Base-by-base conservation (phyloP, 805 yeast genomes). In the Yamadazyma phyllophila region DNA sequence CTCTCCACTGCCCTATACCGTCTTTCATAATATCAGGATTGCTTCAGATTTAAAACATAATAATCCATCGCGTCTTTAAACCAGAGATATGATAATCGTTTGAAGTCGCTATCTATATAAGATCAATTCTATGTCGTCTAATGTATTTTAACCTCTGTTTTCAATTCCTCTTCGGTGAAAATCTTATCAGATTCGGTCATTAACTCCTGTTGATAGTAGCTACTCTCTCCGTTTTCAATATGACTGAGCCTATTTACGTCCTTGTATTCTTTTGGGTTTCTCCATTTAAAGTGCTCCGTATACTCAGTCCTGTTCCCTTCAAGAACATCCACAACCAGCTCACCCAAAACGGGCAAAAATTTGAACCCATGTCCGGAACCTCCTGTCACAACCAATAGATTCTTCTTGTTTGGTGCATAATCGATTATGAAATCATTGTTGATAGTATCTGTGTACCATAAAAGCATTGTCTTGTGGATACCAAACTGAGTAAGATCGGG, bases 341-440 rank as follows among this genome's bases (percentile, higher is more conserved):
- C n/a, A 10, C 73, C 72, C 13, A 67, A 48, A 17, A 57, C 57
- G 1, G 69, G 70, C 24, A 66, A 53, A 58, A 67, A 62, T 57
- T 63, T 66, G 46, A 66, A 68, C 2, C 62, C 66, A 50, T 68
- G 74, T 0, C 68, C 68, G 3, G 69, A 61, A 42, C 67, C 72
- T 17, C 74, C 74, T 32, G 66, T 60, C 17, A 62, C 63, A 3
- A 65, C 65, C 34, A 60, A 56, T 7, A 67, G 50, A 14, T 62
- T 58, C 13, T 47, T 51, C 33, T 57, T 56, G 26, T 57, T 44
- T 0, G 73, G 74, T 39, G 58, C 57, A 40, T 54, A 60, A n/a
- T 65, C 66, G 29, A 68, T 61, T 13, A 68, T 42, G 43, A 64
- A 65, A 38, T 67, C 67, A 36, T 60, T 61, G 38, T 64, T 65